Evolutionary conservation across 106 monocot species (phyloP).

Genomic region (Agapanthus africanus): DNA sequence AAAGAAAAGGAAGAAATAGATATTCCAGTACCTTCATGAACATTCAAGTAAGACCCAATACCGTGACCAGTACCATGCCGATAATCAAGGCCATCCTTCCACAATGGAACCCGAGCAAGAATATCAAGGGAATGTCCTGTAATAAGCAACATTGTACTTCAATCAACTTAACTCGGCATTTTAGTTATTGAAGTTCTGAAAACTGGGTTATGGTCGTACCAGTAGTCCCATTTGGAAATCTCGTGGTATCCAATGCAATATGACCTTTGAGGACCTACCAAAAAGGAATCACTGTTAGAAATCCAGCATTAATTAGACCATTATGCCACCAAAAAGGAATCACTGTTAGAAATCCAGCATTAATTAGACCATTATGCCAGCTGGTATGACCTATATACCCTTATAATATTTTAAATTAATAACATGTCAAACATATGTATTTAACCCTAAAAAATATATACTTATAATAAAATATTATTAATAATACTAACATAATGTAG

Average conservation of each 20-base stretch:
- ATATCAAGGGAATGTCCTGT: conserved; percentile 88
- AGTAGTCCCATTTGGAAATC: conserved; percentile 91
- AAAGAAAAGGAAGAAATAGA: conserved; percentile 1
- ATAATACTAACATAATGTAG: no score
- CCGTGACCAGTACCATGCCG: conserved; percentile 98
- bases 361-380: background rate
- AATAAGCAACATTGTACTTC: background rate
- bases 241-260: conserved; percentile 80
- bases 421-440: no score
- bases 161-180: background rate
- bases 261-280: conserved; percentile 93
- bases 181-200: background rate
- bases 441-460: no score
- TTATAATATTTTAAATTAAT: no score
- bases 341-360: background rate
- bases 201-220: conserved; percentile 35
- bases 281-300: no score
- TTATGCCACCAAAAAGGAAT: background rate
- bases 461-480: no score
- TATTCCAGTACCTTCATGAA: conserved; percentile 93
- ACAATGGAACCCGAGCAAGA: conserved; percentile 81
- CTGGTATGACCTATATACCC: no score
- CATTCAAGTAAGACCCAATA: conserved; percentile 85
- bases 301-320: no score
- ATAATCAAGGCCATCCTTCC: conserved; percentile 96